Base-by-base conservation (phyloP, 495 filamentous ascomycete genomes). In the Podospora pseudoanserina region DNA sequence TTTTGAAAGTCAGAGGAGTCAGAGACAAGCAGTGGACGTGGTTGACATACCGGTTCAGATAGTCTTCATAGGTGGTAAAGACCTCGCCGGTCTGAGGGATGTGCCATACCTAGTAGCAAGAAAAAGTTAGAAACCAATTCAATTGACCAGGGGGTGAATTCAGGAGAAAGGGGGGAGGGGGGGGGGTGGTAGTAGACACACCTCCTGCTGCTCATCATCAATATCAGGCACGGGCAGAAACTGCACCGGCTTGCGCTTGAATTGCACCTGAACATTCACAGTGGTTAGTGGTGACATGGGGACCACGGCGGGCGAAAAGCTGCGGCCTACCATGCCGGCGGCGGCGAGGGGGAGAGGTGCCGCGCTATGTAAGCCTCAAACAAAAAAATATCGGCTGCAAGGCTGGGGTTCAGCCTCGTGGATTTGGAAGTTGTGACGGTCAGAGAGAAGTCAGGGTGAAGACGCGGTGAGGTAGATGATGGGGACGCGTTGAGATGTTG, bases 201-300 rank as follows among this genome's bases (percentile, higher is more conserved):
- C 92, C 86, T 96, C 92, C 63, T 86, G 84, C 70, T 89, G 87
- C 63, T 95, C 90, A 86, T 94, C 88, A 65, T 92, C 85, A 69
- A 94, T 88, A 65, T 86, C 81, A 0, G 92, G 91, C 66, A 82
- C 83, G 64, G 89, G 83, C 65, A 94, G 80, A 76, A 91, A 90
- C 82, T 93, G 90, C 72, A 99, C 93, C 65, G 93, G 93, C 79
- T 98, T 99, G 71, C 94, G 89, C 81, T 97, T 97, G 80, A 92
- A 97, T 66, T 96, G 86, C 67, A 98, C 95, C 95, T 98, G 70
- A 39, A 67, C 27, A 62, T 34, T 27, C n/a, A 18, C 18, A 19
- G 53, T 64, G 54, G 68, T 73, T 49, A 74, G 71, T 61, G 39
- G 60, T 26, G 44, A 44, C 56, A 62, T 13, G 6, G 28, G 58